A percentile compares a stretch with the other conserved stretches of the same genome.
Evolutionary conservation across 2,329 filamentous ascomycete species (phyloP).

Genomic region (Fusarium sp.): DNA sequence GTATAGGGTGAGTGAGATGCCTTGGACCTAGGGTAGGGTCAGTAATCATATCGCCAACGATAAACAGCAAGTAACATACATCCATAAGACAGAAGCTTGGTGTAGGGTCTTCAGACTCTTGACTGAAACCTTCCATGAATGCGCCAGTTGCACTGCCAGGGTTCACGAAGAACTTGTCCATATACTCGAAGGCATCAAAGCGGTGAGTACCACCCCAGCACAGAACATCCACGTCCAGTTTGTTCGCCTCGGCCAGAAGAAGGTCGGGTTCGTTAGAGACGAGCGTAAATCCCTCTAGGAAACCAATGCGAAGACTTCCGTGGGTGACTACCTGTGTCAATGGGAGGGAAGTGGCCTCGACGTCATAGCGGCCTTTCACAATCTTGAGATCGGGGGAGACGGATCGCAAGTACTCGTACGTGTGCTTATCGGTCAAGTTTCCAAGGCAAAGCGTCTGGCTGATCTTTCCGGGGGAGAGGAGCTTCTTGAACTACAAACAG

Average conservation of each 20-base stretch:
- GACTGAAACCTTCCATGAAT: conserved; percentile 67
- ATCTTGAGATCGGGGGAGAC: conserved; percentile 79
- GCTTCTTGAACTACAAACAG: conserved; percentile 78
- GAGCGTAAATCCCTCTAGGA: conserved; percentile 75
- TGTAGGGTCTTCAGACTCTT: conserved; percentile 75
- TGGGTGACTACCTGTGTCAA: conserved; percentile 74
- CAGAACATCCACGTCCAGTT: conserved; percentile 74
- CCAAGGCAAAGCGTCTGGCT: conserved; percentile 83
- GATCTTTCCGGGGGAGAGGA: conserved; percentile 85
- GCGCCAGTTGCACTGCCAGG: conserved; percentile 74
- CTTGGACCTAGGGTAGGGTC: conserved; percentile 76
- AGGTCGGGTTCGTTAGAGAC: conserved; percentile 75
- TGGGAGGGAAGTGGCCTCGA: conserved; percentile 73
- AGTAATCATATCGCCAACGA: conserved; percentile 23
- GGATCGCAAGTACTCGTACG: conserved; percentile 82
- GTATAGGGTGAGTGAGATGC: conserved; percentile 93
- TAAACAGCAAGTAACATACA: conserved; percentile 67
- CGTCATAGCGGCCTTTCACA: conserved; percentile 74
- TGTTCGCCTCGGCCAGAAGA: conserved; percentile 74
- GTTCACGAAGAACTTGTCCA: conserved; percentile 80
- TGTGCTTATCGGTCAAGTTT: conserved; percentile 82
- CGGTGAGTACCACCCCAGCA: conserved; percentile 76
- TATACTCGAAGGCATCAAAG: conserved; percentile 78
- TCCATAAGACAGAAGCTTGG: conserved; percentile 99
- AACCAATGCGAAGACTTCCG: conserved; percentile 72